phyloP scores from a whole-genome alignment of 148 eudicot genomes.

The Rhododendron griersonianum region DNA sequence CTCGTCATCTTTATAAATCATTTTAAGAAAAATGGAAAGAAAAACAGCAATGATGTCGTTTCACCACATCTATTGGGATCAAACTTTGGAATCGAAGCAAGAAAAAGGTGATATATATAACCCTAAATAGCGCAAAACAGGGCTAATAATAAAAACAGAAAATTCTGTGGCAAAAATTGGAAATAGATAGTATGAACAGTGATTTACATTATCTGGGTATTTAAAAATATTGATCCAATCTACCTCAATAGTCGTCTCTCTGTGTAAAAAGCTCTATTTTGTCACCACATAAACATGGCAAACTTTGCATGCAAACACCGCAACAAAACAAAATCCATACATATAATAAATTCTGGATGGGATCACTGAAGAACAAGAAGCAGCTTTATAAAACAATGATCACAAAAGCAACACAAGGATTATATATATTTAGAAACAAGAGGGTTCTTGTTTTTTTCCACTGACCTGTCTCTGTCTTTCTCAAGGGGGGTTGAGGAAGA shows the following conservation, averaged over 20 bases:
- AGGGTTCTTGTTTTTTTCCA: background rate
- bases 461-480: slow-evolving; percentile 2
- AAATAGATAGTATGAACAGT: background rate
- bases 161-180: background rate
- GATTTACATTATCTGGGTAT: background rate
- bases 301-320: background rate
- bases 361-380: background rate
- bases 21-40: background rate
- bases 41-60: background rate
- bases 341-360: background rate
- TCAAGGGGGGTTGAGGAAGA: background rate
- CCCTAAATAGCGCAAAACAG: background rate
- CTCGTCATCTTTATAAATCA: no score
- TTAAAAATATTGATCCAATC: background rate
- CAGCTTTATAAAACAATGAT: background rate
- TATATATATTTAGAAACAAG: background rate
- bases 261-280: background rate
- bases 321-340: background rate
- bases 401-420: background rate
- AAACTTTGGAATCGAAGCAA: background rate
- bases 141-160: background rate
- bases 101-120: background rate
- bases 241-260: background rate
- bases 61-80: background rate
- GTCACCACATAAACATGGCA: background rate